Conservation (phyloP, 306 rosid species). For the Casuarina glauca region DNA sequence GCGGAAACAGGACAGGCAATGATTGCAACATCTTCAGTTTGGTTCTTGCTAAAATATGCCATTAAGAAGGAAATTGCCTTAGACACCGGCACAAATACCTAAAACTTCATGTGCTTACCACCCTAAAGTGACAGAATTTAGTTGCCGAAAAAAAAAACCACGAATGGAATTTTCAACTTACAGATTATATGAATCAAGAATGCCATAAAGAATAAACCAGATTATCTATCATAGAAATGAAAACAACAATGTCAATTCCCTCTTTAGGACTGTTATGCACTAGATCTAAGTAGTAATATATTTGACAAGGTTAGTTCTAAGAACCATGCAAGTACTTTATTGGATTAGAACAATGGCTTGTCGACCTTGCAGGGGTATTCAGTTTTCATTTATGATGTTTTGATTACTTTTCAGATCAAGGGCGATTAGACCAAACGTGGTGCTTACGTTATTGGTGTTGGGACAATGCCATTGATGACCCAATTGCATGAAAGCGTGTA, state of each 20-base stretch:
- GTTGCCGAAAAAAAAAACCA: not conserved
- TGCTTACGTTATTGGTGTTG: slow-evolving; percentile 90
- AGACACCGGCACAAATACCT: not conserved
- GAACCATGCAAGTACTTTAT: not conserved
- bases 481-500: slow-evolving; percentile 41
- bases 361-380: not conserved
- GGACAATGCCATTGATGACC: slow-evolving; percentile 83
- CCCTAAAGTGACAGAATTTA: not conserved
- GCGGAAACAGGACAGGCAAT: slow-evolving; percentile 94
- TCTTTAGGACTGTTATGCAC: not conserved
- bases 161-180: not conserved
- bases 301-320: not conserved
- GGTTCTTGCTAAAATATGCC: slow-evolving; percentile 4
- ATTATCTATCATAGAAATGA: not conserved
- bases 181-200: not conserved
- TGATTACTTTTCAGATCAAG: slow-evolving; percentile 48
- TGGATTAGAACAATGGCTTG: not conserved
- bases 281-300: not conserved
- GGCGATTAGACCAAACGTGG: slow-evolving; percentile 96
- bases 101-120: not conserved
- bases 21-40: slow-evolving; percentile 49
- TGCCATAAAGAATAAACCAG: not conserved
- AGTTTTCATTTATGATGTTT: not conserved
- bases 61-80: not conserved
- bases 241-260: not conserved